A percentile compares a stretch with the other conserved stretches of the same genome.
These are phyloP conservation scores for Fusarium dlaminii DNA, from an alignment of 2,329 filamentous ascomycete genomes.

Conservation along the genomic window DNA sequence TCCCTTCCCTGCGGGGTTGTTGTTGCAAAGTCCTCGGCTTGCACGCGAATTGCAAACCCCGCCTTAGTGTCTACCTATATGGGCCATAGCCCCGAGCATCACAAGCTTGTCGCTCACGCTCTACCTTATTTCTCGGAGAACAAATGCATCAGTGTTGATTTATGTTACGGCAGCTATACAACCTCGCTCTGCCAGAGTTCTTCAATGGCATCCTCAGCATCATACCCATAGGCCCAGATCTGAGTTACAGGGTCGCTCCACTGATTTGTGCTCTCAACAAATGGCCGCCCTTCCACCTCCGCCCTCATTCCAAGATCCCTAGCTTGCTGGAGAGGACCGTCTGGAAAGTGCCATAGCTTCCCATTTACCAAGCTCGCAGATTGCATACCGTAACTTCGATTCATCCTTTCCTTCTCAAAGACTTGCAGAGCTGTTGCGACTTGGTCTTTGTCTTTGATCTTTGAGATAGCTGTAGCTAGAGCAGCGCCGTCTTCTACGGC, in stretches of 20 bases:
- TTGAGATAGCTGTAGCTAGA: not conserved
- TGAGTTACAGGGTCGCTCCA: constrained; percentile 6
- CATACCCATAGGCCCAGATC: constrained; percentile 7
- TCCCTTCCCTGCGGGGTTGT: not conserved
- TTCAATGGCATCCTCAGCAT: not conserved
- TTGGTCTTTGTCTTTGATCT: not conserved
- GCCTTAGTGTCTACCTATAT: not conserved
- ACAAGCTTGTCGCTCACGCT: not conserved
- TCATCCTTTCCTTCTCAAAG: constrained; percentile 7
- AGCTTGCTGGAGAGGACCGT: not conserved
- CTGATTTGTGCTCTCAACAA: constrained; percentile 8
- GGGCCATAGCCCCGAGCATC: not conserved
- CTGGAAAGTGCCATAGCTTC: constrained; percentile 3
- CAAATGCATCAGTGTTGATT: not conserved
- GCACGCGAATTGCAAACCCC: not conserved
- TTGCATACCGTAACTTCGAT: constrained; percentile 9
- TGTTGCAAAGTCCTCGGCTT: not conserved
- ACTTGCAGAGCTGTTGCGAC: not conserved
- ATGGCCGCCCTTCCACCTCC: not conserved
- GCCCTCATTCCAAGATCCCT: constrained; percentile 2
- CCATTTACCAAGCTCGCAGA: not conserved
- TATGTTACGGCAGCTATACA: fast-evolving
- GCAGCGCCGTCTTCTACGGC: constrained; percentile 8
- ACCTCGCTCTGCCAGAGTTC: not conserved
- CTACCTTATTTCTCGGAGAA: fast-evolving